Evolutionary conservation across 2,329 filamentous ascomycete species (phyloP).

Genomic region (Fusarium pseudonygamai): DNA sequence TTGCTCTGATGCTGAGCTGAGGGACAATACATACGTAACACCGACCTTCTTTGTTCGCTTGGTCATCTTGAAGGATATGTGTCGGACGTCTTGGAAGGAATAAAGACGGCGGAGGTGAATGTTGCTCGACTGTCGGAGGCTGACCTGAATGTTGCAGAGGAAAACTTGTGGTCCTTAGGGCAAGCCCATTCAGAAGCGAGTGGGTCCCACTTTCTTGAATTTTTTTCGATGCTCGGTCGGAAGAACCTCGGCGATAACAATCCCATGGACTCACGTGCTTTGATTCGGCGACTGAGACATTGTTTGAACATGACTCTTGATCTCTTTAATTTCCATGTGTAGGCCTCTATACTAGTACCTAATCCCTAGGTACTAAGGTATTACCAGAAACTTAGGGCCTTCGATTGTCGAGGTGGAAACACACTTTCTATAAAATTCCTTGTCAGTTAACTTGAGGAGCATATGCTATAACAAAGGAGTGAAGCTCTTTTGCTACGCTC

Average conservation of each 20-base stretch:
- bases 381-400: background rate
- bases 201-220: constrained; percentile 38
- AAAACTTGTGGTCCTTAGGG: constrained; percentile 54
- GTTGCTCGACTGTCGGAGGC: constrained; percentile 46
- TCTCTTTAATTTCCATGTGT: background rate
- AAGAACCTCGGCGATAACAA: constrained; percentile 73
- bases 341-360: background rate
- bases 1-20: constrained; percentile 8
- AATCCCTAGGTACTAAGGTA: background rate
- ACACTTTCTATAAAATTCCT: background rate
- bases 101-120: constrained; percentile 46
- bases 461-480: background rate
- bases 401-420: background rate
- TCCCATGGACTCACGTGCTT: background rate
- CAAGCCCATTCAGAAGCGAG: constrained; percentile 51
- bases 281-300: background rate
- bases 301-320: constrained; percentile 16
- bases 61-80: constrained; percentile 77
- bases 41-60: constrained; percentile 98
- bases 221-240: constrained; percentile 11
- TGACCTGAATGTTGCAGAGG: constrained; percentile 44
- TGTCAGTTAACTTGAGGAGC: background rate
- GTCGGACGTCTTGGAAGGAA: constrained; percentile 48
- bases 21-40: constrained; percentile 70
- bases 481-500: background rate